Conservation (phyloP, 1,284 basidiomycete genomes). For the Apiotrichum sp. region DNA sequence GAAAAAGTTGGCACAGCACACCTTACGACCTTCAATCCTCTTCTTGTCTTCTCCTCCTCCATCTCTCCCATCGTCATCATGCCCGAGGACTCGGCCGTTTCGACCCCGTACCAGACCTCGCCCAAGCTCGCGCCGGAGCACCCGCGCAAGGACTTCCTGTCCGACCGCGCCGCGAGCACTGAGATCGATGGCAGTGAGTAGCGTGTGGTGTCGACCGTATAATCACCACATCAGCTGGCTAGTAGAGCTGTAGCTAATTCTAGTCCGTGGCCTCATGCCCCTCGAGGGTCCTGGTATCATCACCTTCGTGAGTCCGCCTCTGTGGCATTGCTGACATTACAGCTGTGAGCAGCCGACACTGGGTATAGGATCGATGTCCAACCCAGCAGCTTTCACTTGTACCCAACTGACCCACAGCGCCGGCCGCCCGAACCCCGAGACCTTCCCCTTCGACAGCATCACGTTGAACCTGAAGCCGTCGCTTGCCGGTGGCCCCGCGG, state of each 20-base stretch:
- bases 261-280: conserved; percentile 61
- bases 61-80: not conserved
- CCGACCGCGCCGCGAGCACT: conserved; percentile 21
- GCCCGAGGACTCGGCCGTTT: conserved; percentile 14
- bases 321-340: no score
- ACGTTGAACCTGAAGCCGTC: conserved; percentile 52
- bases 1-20: no score
- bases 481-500: conserved; percentile 49
- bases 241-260: no score
- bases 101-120: conserved; percentile 12
- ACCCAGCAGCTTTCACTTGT: not conserved
- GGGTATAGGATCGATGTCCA: no score
- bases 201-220: not conserved
- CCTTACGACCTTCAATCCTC: no score
- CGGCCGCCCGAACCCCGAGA: conserved; percentile 70
- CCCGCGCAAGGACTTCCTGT: conserved; percentile 17
- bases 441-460: conserved; percentile 80
- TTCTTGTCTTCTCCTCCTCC: not conserved
- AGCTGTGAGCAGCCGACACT: no score
- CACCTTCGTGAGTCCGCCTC: conserved; percentile 57
- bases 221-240: not conserved
- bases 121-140: conserved; percentile 4
- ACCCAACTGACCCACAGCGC: conserved; percentile 32
- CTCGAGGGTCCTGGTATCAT: conserved; percentile 77
- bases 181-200: conserved; percentile 36